phyloP scores from a whole-genome alignment of 768 basidiomycete genomes.

The Trametes meyenii region DNA sequence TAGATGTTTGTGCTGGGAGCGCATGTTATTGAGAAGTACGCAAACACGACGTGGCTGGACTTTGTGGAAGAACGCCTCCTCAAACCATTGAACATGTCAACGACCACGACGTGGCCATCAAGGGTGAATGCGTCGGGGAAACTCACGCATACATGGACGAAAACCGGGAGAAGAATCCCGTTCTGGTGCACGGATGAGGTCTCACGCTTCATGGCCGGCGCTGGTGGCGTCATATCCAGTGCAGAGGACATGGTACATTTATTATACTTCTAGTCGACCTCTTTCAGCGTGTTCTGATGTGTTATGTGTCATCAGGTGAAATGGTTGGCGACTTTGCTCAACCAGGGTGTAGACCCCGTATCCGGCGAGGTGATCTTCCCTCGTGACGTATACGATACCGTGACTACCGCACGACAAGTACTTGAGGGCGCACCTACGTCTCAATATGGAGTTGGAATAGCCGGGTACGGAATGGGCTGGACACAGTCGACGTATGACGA shows the following conservation, averaged over 20 bases:
- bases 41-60: slow-evolving; percentile 37
- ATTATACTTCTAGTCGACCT: too few species aligned
- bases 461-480: slow-evolving; percentile 51
- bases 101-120: slow-evolving; percentile 41
- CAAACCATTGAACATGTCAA: slow-evolving; percentile 42
- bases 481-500: slow-evolving; percentile 39
- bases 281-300: too few species aligned
- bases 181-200: slow-evolving; percentile 30
- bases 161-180: slow-evolving; percentile 38
- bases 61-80: slow-evolving; percentile 49
- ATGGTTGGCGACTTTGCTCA: slow-evolving; percentile 44
- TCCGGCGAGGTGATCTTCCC: slow-evolving; percentile 42
- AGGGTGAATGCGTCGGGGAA: slow-evolving; percentile 38
- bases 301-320: slow-evolving; percentile 33
- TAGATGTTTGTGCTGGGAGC: slow-evolving; percentile 45
- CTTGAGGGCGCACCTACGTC: slow-evolving; percentile 8
- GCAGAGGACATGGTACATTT: slow-evolving; percentile 44
- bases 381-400: slow-evolving; percentile 32
- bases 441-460: slow-evolving; percentile 31
- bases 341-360: slow-evolving; percentile 37
- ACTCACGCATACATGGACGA: slow-evolving; percentile 39
- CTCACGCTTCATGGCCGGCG: slow-evolving; percentile 36
- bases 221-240: slow-evolving; percentile 48
- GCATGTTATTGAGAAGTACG: slow-evolving; percentile 39
- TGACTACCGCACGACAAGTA: slow-evolving; percentile 38